Evolutionary conservation across 1,139 yeast genomes (phyloP), one percentile per base, ranked within the genome.

Genomic region (Kurtzmaniella natalensis): DNA sequence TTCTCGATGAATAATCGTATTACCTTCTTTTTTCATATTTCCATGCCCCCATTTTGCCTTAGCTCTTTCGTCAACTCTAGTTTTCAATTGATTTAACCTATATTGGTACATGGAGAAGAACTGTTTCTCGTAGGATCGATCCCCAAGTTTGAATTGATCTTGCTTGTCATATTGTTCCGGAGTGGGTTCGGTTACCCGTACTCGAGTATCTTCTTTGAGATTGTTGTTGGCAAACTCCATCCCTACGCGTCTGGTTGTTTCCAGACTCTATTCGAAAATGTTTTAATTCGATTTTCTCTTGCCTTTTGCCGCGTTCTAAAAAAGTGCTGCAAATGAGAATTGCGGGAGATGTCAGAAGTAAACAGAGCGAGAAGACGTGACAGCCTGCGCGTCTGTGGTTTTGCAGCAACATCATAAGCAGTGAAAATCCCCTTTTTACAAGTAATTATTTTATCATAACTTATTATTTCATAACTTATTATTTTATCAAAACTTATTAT

Each of bases 31-130:
- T 25, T 44, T 49, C 34, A 49, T 53, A 9, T 67, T 57, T 15
- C 78, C 81, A 27, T 70, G 41, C 10, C 75, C 75, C 75, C 75
- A 69, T 45, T 61, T 65, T 26, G 45, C 39, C 32, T 49, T 39
- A 11, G 74, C 73, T 24, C 69, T 70, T 25, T 62, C 60, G 39
- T 67, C 59, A 0, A 82, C 78, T 30, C 84, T 59, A 5, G 72
- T 67, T 46, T 77, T 72, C 37, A 87, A 64, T 32, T 55, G 56
- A 13, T 62, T 59, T 22, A 84, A 64, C 25, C 96, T 64, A 47
- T 76, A 67, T 46, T 74, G 81, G 54, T 89, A 89, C 59, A 87
- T 67, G 30, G 79, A 67, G 38, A 79, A 86, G 57, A 78, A 89
- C 56, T 89, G 97, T 28, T 72, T 70, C 21, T 70, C 72, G 51